Percentiles rank a stretch among this genome's conserved stretches.
Conservation (phyloP, 345 rosid species). For the Odontarrhena argentea region DNA sequence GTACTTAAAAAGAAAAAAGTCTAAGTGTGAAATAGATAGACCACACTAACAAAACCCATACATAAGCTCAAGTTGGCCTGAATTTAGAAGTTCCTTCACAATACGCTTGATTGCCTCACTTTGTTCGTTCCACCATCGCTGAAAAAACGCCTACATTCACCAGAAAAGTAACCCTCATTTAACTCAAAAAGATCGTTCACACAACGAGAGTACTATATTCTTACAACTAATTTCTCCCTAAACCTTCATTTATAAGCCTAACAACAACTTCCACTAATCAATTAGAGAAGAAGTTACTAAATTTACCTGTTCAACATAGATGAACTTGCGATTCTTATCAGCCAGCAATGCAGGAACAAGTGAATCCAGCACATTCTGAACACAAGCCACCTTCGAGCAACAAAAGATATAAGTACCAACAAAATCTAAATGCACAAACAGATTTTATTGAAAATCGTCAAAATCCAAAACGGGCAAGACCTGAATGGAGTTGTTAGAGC, state of each 20-base stretch:
- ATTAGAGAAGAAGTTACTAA: constrained; percentile 14
- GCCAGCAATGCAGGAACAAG: constrained; percentile 76
- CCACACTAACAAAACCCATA: constrained; percentile 39
- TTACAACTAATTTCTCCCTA: not conserved
- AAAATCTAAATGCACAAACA: constrained; percentile 8
- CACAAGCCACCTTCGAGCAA: constrained; percentile 77
- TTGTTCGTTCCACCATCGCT: constrained; percentile 95
- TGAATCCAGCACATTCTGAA: constrained; percentile 94
- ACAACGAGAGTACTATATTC: not conserved
- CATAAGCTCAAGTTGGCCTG: constrained; percentile 94
- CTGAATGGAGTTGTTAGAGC: constrained; percentile 98
- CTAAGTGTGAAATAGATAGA: constrained; percentile 4
- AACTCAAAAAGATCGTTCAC: constrained; percentile 8
- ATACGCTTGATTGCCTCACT: constrained; percentile 58
- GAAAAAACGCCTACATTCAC: constrained; percentile 84
- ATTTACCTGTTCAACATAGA: constrained; percentile 81
- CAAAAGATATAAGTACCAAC: constrained; percentile 7
- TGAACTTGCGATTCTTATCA: constrained; percentile 87
- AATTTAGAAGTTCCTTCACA: constrained; percentile 63
- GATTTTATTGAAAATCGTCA: not conserved
- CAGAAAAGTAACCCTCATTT: constrained; percentile 21
- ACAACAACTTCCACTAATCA: constrained; percentile 15
- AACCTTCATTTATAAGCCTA: constrained; percentile 1
- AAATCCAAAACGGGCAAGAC: constrained; percentile 40
- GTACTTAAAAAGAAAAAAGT: constrained; percentile 6